Conservation (phyloP, 305 asterid genomes). For the Fraxinus angustifolia region DNA sequence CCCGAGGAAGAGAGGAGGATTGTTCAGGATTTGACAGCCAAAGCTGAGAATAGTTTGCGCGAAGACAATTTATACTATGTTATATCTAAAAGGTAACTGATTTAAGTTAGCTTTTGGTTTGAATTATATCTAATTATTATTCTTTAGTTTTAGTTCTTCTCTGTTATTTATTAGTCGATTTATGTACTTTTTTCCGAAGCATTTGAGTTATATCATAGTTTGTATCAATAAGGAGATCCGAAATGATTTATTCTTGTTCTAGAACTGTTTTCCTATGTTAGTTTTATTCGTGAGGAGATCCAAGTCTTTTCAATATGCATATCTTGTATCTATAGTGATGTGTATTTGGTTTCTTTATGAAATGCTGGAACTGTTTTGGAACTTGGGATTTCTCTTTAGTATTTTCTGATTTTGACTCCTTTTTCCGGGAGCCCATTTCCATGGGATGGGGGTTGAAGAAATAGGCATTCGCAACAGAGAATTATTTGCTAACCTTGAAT, state of each 20-base stretch:
- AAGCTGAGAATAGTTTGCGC: conserved; percentile 67
- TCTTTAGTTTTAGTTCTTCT: background rate
- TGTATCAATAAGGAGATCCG: background rate
- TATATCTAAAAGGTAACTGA: conserved; percentile 52
- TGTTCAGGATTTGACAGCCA: conserved; percentile 51
- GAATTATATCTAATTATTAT: background rate
- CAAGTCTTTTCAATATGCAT: background rate
- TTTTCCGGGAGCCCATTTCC: background rate
- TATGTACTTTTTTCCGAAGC: background rate
- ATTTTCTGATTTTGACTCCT: background rate
- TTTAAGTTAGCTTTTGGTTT: background rate
- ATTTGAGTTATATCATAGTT: background rate
- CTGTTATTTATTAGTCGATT: background rate
- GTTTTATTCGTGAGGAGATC: background rate
- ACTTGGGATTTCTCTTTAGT: background rate
- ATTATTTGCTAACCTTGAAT: background rate
- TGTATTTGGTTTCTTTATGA: background rate
- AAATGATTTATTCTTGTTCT: background rate
- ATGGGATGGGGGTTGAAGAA: background rate
- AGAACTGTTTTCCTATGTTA: background rate
- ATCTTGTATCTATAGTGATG: background rate
- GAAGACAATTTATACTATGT: conserved; percentile 69
- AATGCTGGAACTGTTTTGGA: background rate
- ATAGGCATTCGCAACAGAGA: background rate
- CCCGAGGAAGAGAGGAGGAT: conserved; percentile 79